Evolutionary conservation across 2,329 filamentous ascomycete species (phyloP).

Genomic region (Diplodia sapinea): DNA sequence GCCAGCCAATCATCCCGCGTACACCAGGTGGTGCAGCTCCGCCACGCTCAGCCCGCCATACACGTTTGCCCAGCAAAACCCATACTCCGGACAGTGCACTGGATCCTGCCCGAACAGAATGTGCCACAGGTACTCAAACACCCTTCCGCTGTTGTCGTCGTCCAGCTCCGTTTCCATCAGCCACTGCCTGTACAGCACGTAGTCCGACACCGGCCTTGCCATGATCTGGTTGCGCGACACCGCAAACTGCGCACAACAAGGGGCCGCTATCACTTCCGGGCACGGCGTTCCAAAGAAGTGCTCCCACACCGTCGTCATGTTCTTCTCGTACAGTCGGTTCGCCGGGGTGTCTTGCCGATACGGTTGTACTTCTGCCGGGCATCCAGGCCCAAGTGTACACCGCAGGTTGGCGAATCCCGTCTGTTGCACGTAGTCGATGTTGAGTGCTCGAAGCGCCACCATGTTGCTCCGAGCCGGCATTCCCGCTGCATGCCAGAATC

Average conservation of each 20-base stretch:
- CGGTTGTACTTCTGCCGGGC: constrained; percentile 48
- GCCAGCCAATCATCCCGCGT: not conserved
- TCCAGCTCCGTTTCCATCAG: constrained; percentile 39
- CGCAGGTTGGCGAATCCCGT: constrained; percentile 50
- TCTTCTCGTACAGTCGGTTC: constrained; percentile 32
- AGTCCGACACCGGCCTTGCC: constrained; percentile 40
- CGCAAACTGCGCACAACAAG: constrained; percentile 40
- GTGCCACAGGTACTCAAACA: constrained; percentile 41
- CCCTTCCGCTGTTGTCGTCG: constrained; percentile 38
- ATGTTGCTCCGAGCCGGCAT: constrained; percentile 28
- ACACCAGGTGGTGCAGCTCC: constrained; percentile 19
- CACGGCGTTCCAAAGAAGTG: constrained; percentile 33
- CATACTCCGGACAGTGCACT: constrained; percentile 36
- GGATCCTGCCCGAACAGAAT: constrained; percentile 38
- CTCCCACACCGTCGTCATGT: constrained; percentile 36
- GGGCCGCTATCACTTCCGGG: constrained; percentile 34
- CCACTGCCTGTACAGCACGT: constrained; percentile 40
- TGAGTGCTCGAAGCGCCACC: constrained; percentile 38
- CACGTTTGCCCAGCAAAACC: constrained; percentile 38
- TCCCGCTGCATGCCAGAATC: constrained; percentile 32
- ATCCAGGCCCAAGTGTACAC: constrained; percentile 47
- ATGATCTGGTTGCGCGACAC: constrained; percentile 41
- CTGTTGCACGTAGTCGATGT: constrained; percentile 45
- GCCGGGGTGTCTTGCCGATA: constrained; percentile 37
- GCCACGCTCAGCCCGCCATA: constrained; percentile 31